Conservation (phyloP, 768 basidiomycete genomes). For the Glaciozyma martinii region DNA sequence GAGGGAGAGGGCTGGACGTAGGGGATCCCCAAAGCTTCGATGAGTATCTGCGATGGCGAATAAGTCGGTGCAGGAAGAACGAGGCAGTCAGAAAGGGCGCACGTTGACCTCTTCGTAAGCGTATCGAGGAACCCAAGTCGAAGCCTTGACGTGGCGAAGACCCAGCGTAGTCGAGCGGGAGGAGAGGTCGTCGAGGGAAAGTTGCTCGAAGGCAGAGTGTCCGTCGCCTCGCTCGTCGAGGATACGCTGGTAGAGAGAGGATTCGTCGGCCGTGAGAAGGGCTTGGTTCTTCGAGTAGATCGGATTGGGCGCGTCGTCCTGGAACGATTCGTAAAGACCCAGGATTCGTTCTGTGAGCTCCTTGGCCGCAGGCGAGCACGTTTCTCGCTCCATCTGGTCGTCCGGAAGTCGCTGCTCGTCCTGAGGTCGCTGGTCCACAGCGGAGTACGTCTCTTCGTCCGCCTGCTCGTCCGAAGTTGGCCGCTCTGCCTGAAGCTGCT, state of each 20-base stretch:
- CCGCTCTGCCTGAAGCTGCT: too few relatives aligned
- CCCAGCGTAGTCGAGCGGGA: background rate
- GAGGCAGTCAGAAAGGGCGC: background rate
- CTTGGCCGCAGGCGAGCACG: too few relatives aligned
- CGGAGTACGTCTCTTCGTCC: too few relatives aligned
- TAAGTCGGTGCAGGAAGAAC: background rate
- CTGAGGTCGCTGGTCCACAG: too few relatives aligned
- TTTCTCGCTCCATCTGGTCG: too few relatives aligned
- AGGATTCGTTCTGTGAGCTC: background rate
- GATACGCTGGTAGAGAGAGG: background rate
- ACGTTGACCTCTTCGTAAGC: slow-evolving; percentile 10
- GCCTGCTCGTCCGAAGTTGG: too few relatives aligned
- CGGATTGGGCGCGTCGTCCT: slow-evolving; percentile 14
- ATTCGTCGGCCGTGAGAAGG: slow-evolving; percentile 4
- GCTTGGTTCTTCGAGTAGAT: slow-evolving; percentile 20
- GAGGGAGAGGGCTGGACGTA: slow-evolving; percentile 3
- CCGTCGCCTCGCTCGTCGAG: background rate
- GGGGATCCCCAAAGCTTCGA: slow-evolving; percentile 17
- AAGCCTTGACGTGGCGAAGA: background rate
- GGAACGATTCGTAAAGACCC: slow-evolving; percentile 2
- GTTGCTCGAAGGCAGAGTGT: background rate
- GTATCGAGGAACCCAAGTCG: background rate
- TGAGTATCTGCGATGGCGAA: background rate
- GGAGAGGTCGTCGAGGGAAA: background rate
- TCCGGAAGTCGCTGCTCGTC: too few relatives aligned